A percentile compares a stretch with the other conserved stretches of the same genome.
phyloP scores from a whole-genome alignment of 495 filamentous ascomycete species.

The Polyplosphaeria fusca region DNA sequence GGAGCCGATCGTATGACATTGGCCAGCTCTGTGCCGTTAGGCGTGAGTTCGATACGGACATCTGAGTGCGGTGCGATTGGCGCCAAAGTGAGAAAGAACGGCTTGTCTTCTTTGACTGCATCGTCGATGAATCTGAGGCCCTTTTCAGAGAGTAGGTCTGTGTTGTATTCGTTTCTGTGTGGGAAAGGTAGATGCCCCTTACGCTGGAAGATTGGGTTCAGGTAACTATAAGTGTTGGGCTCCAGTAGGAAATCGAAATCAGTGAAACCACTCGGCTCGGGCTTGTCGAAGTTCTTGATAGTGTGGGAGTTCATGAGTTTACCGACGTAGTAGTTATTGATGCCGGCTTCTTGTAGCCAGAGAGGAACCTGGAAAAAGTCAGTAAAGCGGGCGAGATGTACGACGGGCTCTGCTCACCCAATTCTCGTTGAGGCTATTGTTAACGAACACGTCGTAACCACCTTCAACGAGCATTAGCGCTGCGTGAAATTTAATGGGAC shows the following conservation, averaged over 20 bases:
- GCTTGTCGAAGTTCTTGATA: slow-evolving; percentile 39
- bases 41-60: slow-evolving; percentile 24
- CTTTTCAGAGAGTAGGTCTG: slow-evolving; percentile 62
- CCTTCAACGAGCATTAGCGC: not conserved
- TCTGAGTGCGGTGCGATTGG: slow-evolving; percentile 65
- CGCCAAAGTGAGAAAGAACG: slow-evolving; percentile 66
- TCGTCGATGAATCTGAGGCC: slow-evolving; percentile 61
- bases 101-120: slow-evolving; percentile 49
- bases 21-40: slow-evolving; percentile 18
- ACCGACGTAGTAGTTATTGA: slow-evolving; percentile 68
- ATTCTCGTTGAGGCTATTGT: slow-evolving; percentile 61
- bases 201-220: slow-evolving; percentile 63
- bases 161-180: slow-evolving; percentile 47
- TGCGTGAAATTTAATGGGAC: not conserved
- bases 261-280: slow-evolving; percentile 55
- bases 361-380: too few relatives aligned
- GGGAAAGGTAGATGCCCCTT: slow-evolving; percentile 49
- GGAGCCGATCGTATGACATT: slow-evolving; percentile 29
- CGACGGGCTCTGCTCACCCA: too few relatives aligned
- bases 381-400: too few relatives aligned
- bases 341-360: slow-evolving; percentile 65
- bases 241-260: slow-evolving; percentile 65
- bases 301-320: slow-evolving; percentile 62
- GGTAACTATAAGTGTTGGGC: slow-evolving; percentile 68
- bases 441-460: slow-evolving; percentile 67